Evolutionary conservation across 1,284 basidiomycete genomes (phyloP).

Genomic region (Sutorius eximius): DNA sequence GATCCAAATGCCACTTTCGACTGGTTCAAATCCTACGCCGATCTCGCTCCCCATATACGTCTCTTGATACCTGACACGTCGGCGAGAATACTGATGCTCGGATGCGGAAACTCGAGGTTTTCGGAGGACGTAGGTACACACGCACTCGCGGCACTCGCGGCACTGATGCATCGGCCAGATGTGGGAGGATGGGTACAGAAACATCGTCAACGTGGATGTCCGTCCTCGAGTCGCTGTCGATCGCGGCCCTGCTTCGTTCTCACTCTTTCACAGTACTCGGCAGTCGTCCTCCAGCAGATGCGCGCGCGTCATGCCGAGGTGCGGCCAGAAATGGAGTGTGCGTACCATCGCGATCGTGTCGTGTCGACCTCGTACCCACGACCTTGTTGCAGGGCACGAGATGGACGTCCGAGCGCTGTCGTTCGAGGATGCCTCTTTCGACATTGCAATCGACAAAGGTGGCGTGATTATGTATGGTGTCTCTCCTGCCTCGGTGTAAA

Average conservation of each 20-base stretch:
- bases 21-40: constrained; percentile 81
- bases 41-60: constrained; percentile 60
- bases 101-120: constrained; percentile 86
- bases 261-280: constrained; percentile 63
- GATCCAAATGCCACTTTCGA: constrained; percentile 70
- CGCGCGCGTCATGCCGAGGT: constrained; percentile 48
- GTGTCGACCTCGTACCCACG: background rate
- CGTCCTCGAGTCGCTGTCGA: constrained; percentile 20
- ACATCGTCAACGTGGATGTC: constrained; percentile 86
- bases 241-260: background rate
- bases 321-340: constrained; percentile 80
- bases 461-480: background rate
- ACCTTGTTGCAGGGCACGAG: constrained; percentile 63
- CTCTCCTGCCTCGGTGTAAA: background rate
- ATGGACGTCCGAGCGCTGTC: constrained; percentile 83
- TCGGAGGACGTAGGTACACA: constrained; percentile 63
- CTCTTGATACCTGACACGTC: constrained; percentile 64
- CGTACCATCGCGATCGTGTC: constrained; percentile 21
- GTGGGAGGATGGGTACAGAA: constrained; percentile 87
- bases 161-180: constrained; percentile 50
- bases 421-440: constrained; percentile 71
- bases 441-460: constrained; percentile 91
- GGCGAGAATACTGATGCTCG: constrained; percentile 80
- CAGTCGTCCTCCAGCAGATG: constrained; percentile 83
- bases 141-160: background rate